Evolutionary conservation across 768 basidiomycete species (phyloP), one percentile per base, ranked within the genome.

Genomic region (Boletus rubescentipes): DNA sequence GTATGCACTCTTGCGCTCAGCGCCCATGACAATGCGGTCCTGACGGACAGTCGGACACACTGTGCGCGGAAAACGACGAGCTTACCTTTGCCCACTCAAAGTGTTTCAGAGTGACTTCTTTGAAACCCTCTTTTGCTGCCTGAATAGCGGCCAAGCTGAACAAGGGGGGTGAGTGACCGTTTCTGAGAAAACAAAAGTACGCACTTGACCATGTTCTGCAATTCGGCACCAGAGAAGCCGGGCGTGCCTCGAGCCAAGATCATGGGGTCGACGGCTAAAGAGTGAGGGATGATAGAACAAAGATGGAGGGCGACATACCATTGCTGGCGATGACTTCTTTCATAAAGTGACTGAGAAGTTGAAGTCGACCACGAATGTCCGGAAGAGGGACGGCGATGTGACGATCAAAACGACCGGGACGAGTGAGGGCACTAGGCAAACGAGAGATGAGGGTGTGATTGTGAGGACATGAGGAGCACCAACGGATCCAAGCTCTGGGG

Each of bases 11-110:
- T 86, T 89, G 57, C 97, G 81, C 72, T 98, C 96, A 9, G 91
- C 92, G 39, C 97, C 97, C 94, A 99, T 95, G 57, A 97, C 74
- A 55, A 98, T 98, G 52, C 93, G 89, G 71, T 96, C 93, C 89
- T 86, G 61, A 23, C 41, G n/a, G 14, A 8, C 23, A 10, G 35
- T 54, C 48, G 23, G 48, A 43, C 46, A 20, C n/a, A 10, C 12
- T 23, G 11, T 3, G n/a, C 15, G 1, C 3, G 14, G n/a, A 38
- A 35, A 21, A 54, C 9, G 23, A 31, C 14, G n/a, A 51, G 65
- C 29, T 47, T 55, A 90, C 93, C 79, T 92, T 97, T 12, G 97
- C 97, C 97, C 97, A 99, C 75, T 98, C 96, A 67, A 98, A 91
- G 69, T 99, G 94, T 58, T 79, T 84, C 55, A 90, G 70, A 21